Percentiles rank a stretch among this genome's conserved stretches.
Conservation (phyloP, 169 alveolate species). For the Babesia ovis region DNA sequence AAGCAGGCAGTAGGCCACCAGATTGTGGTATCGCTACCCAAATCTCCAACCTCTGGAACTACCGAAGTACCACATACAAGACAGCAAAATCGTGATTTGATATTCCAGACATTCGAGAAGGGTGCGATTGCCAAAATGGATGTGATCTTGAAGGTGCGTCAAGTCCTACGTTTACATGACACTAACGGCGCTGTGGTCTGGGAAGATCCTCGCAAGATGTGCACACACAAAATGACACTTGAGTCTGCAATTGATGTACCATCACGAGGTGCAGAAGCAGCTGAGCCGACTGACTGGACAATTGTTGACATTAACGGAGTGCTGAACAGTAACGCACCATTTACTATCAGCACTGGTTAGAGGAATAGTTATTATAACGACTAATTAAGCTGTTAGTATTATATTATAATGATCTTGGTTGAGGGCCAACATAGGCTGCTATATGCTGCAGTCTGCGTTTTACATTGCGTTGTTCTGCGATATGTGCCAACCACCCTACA, state of each 20-base stretch:
- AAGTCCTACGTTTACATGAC: conserved; percentile 24
- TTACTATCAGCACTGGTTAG: not conserved
- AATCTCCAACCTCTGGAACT: not conserved
- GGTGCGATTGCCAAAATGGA: conserved; percentile 46
- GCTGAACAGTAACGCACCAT: conserved; percentile 45
- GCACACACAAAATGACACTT: conserved; percentile 28
- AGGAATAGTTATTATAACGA: not conserved
- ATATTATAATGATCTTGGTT: conserved; percentile 7
- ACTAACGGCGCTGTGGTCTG: conserved; percentile 32
- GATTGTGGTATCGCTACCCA: conserved; percentile 30
- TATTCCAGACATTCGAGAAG: conserved; percentile 49
- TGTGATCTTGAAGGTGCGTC: conserved; percentile 29
- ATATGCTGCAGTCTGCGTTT: conserved; percentile 56
- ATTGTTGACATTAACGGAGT: conserved; percentile 49
- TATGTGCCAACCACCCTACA: conserved; percentile 69
- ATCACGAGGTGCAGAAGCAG: conserved; percentile 8
- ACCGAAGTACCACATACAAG: not conserved
- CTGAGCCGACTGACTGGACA: conserved; percentile 36
- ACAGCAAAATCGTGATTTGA: conserved; percentile 19
- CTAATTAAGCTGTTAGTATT: not conserved
- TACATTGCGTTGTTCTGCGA: conserved; percentile 45
- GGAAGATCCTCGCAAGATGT: conserved; percentile 15
- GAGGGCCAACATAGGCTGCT: conserved; percentile 60
- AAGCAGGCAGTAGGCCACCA: conserved; percentile 45
- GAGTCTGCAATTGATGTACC: conserved; percentile 37